Conservation (phyloP, 441 rosid genomes). For the Gossypium gossypioides region DNA sequence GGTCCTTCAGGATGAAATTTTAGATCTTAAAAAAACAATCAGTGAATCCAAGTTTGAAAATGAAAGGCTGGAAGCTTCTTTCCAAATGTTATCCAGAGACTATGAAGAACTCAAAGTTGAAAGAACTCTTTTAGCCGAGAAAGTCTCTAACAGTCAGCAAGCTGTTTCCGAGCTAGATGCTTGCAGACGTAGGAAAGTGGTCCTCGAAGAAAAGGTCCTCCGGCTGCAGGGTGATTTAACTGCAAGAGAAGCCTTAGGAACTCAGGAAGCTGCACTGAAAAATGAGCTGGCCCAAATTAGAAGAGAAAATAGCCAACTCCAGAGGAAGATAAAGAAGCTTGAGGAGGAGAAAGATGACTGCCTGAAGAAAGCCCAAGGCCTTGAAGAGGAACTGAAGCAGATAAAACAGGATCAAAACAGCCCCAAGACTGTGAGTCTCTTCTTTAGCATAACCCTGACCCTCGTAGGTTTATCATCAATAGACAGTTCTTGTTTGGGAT, state of each 20-base stretch:
- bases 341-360: constrained; percentile 44
- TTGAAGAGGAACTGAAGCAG: constrained; percentile 27
- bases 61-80: constrained; percentile 38
- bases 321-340: constrained; percentile 35
- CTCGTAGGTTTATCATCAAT: constrained; percentile 9
- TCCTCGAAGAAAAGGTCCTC: constrained; percentile 51
- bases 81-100: constrained; percentile 36
- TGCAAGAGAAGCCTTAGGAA: constrained; percentile 48
- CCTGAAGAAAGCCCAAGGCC: constrained; percentile 27
- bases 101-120: constrained; percentile 36
- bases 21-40: constrained; percentile 30
- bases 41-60: constrained; percentile 34
- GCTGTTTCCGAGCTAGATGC: constrained; percentile 40
- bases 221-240: constrained; percentile 49
- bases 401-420: constrained; percentile 12
- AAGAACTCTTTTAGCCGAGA: constrained; percentile 24
- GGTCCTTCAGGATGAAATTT: constrained; percentile 37
- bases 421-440: constrained; percentile 11
- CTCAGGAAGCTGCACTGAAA: constrained; percentile 46
- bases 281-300: constrained; percentile 47
- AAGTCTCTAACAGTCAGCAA: constrained; percentile 32
- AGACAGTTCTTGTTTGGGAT: constrained; percentile 15
- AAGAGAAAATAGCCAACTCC: constrained; percentile 38
- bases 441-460: constrained; percentile 3
- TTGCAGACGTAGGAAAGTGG: constrained; percentile 34